Conservation (phyloP, 148 eudicot species). For the Vaccinium corymbosum region DNA sequence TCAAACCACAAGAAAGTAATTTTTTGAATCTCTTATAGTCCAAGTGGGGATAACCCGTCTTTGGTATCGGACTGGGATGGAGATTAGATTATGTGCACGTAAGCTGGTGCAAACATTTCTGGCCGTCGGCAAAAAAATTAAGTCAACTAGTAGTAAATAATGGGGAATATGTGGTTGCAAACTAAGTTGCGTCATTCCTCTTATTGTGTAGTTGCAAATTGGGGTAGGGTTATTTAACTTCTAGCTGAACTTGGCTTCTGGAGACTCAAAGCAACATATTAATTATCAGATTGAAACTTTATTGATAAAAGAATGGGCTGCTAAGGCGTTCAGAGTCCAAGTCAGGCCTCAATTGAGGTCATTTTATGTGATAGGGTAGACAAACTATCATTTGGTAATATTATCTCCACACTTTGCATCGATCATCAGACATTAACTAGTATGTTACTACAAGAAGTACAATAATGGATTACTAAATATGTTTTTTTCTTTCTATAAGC, state of each 20-base stretch:
- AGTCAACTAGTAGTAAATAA: not conserved
- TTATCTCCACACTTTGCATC: not conserved
- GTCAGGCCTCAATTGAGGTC: not conserved
- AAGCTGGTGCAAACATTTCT: too few species aligned
- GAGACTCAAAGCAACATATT: not conserved
- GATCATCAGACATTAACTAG: not conserved
- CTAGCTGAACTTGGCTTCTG: not conserved
- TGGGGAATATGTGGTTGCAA: not conserved
- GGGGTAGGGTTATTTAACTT: not conserved
- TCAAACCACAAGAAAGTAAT: too few species aligned
- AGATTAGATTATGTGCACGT: too few species aligned
- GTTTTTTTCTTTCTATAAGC: not conserved
- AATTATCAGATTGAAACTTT: not conserved
- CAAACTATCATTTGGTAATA: not conserved
- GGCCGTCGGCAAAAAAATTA: not conserved
- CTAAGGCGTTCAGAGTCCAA: not conserved
- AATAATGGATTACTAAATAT: not conserved
- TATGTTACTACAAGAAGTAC: not conserved
- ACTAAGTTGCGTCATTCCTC: not conserved
- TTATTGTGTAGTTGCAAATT: not conserved
- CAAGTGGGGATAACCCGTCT: too few species aligned
- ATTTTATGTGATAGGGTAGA: not conserved
- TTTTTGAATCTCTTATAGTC: too few species aligned
- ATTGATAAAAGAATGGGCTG: not conserved
- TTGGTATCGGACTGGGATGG: too few species aligned